Base-by-base conservation (phyloP, 306 rosid genomes). In the Acacia melanoxylon region DNA sequence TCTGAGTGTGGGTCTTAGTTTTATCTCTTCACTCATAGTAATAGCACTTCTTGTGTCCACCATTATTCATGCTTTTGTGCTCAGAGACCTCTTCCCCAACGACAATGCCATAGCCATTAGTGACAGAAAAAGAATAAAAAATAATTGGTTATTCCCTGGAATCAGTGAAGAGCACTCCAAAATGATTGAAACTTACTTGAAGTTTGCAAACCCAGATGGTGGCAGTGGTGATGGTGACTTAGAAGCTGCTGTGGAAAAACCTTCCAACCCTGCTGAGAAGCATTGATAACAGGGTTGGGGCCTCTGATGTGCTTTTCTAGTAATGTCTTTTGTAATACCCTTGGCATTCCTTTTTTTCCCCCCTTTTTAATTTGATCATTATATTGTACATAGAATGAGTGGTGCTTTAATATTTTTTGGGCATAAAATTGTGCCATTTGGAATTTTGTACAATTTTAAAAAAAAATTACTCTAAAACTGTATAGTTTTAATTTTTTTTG, bases 71-170 rank as follows among this genome's bases (percentile, higher is more conserved):
- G 99, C 94, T 74, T 92, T 95, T 62, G 89, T 93, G 27, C 83
- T 90, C 46, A 81, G 45, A 77, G 88, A 95, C 78, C 97, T 95
- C 75, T 93, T 95, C 79, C 99, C 97, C 25, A 93, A 95, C 73
- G 99, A 95, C 91, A 70, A 92, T 22, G 96, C 97, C 41, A 95
- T 95, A 79, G 98, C 99, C 81, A 93, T 95, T 24, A 93, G 98
- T 85, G 85, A 95, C 33, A 83, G 90, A 62, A 89, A 78, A 82
- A 85, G 88, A 15, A 89, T 82, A 70, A 86, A 84, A 15, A 86
- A 56, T n/a, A 20, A 86, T 12, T 92, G 99, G 98, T 31, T 31
- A 31, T 87, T 92, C 35, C 87, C 80, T 72, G 90, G 88, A 5
- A 88, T 87, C 81, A 80, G 85, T 11, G 93, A 85, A 8, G 93